A percentile compares a stretch with the other conserved stretches of the same genome.
Conservation (phyloP, 1,139 yeast genomes). For the Candida neerlandica region DNA sequence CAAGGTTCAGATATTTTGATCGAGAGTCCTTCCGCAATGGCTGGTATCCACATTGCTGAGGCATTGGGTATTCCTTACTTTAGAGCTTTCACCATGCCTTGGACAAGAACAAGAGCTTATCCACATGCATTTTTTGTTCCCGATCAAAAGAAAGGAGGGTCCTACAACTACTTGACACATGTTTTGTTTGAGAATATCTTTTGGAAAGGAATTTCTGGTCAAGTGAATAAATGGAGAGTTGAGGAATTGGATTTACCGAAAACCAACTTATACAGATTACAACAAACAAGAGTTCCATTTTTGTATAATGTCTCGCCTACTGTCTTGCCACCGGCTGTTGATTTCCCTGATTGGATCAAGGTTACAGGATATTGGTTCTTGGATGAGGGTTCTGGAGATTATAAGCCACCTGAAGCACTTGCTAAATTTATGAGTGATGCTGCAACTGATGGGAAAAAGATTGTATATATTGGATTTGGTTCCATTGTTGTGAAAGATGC, state of each 20-base stretch:
- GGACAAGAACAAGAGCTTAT: constrained; percentile 94
- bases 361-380: constrained; percentile 97
- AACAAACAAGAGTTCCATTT: constrained; percentile 82
- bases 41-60: constrained; percentile 92
- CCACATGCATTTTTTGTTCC: constrained; percentile 97
- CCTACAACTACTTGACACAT: constrained; percentile 89
- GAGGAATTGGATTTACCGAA: constrained; percentile 63
- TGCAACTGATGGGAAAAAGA: constrained; percentile 56
- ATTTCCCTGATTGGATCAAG: constrained; percentile 90
- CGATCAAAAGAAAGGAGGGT: constrained; percentile 89
- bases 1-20: constrained; percentile 81
- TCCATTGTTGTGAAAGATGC: constrained; percentile 91
- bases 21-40: constrained; percentile 96
- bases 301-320: constrained; percentile 86
- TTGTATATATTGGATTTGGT: constrained; percentile 94
- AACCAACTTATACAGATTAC: constrained; percentile 71
- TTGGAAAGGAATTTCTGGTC: constrained; percentile 92
- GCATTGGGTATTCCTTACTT: constrained; percentile 86
- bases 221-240: constrained; percentile 85
- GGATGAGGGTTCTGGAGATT: constrained; percentile 67
- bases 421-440: constrained; percentile 67
- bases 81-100: constrained; percentile 97
- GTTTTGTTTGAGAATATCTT: constrained; percentile 89
- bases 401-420: constrained; percentile 65
- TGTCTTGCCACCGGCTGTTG: constrained; percentile 89